These are phyloP conservation scores for Trichoderma atroviride DNA, from an alignment of 2,329 filamentous ascomycete genomes.

Conservation along the genomic window DNA sequence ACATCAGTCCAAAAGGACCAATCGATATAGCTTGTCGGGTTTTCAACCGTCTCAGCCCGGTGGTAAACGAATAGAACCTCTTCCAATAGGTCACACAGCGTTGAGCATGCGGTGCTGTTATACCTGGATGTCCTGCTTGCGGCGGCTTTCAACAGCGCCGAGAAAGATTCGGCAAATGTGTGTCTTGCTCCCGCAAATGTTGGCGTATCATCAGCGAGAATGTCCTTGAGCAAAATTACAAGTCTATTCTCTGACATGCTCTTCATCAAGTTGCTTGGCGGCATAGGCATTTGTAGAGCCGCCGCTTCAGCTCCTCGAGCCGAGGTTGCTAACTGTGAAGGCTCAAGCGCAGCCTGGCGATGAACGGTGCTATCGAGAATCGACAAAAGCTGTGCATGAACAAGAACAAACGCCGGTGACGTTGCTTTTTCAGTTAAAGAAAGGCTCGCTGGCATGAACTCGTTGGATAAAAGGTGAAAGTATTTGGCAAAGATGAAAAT, in stretches of 20 bases:
- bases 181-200: constrained; percentile 54
- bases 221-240: constrained; percentile 78
- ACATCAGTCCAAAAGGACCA: constrained; percentile 87
- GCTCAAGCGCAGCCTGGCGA: constrained; percentile 63
- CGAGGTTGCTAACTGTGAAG: constrained; percentile 48
- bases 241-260: constrained; percentile 89
- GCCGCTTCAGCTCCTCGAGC: constrained; percentile 65
- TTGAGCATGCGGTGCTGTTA: constrained; percentile 82
- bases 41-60: constrained; percentile 48
- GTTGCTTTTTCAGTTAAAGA: constrained; percentile 60
- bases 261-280: constrained; percentile 69
- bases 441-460: constrained; percentile 64
- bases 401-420: constrained; percentile 75
- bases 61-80: constrained; percentile 71
- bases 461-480: constrained; percentile 76
- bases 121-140: constrained; percentile 77
- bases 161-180: constrained; percentile 77
- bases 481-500: constrained; percentile 93
- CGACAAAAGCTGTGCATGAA: constrained; percentile 80
- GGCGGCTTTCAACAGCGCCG: constrained; percentile 70
- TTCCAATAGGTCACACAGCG: constrained; percentile 88
- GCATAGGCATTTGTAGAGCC: constrained; percentile 63
- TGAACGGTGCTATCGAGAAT: constrained; percentile 84
- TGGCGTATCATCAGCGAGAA: constrained; percentile 58
- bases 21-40: constrained; percentile 57